Conservation (phyloP, 164 flowering plant species). For the Platanus orientalis region DNA sequence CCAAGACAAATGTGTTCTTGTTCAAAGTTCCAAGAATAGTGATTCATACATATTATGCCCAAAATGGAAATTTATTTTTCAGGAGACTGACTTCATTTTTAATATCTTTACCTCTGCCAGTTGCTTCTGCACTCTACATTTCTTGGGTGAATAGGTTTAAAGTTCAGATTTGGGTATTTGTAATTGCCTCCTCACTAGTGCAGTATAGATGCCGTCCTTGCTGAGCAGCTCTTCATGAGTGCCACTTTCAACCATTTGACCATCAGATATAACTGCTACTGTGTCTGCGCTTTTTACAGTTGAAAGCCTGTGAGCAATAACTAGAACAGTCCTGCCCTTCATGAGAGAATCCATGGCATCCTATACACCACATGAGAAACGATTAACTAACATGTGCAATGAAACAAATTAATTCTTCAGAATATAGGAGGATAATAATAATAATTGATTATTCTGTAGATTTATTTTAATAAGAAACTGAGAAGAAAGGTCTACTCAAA, state of each 20-base stretch:
- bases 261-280: constrained; percentile 91
- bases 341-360: constrained; percentile 98
- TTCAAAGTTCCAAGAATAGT: background rate
- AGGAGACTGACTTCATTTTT: background rate
- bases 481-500: constrained; percentile 1
- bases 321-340: constrained; percentile 96
- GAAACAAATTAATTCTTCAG: too few relatives aligned
- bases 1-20: background rate
- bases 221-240: constrained; percentile 80
- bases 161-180: constrained; percentile 49
- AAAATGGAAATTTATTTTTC: background rate
- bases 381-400: background rate
- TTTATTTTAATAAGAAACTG: background rate
- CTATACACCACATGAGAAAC: constrained; percentile 26
- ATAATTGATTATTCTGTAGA: too few relatives aligned
- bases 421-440: too few relatives aligned
- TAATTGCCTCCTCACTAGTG: constrained; percentile 84
- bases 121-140: background rate
- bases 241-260: constrained; percentile 89
- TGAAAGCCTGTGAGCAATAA: constrained; percentile 95
- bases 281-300: constrained; percentile 89
- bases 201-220: constrained; percentile 80
- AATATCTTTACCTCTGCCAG: background rate
- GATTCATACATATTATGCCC: background rate
- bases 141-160: constrained; percentile 1